Evolutionary conservation across 2,329 filamentous ascomycete genomes (phyloP), one percentile per base, ranked within the genome.

Genomic region (Penicillium sp.): DNA sequence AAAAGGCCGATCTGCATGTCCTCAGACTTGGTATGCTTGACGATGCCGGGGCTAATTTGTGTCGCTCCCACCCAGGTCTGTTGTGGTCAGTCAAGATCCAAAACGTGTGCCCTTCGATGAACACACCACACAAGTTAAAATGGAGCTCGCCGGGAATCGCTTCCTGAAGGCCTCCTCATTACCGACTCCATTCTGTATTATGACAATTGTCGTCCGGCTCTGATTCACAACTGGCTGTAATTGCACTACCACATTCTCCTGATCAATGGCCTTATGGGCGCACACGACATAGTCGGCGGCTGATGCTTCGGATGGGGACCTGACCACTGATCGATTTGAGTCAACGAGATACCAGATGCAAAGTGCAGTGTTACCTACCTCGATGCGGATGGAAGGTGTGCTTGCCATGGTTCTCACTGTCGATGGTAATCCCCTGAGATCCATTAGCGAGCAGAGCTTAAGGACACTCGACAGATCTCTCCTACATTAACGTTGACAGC

Each of bases 1-100:
- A 77, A 83, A 0, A 83, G 63, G 0, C 81, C 82, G 3, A 84
- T 76, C 50, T 84, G 77, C 64, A 80, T 78, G 54, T 81, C 73
- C 61, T 84, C 82, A 12, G 76, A 77, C 47, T 75, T 76, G 21
- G 70, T 79, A 57, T 84, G 82, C 8, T 68, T 64, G 23, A 83
- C 69, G 2, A 77, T 55, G 0, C 81, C 82, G 0, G 81, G 80
- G 7, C 70, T 63, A 2, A 68, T 67, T 57, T 85, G 82, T 0
- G 66, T 73, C 8, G 79, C 80, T 4, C 81, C 81, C 0, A 81
- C 77, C 81, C 68, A 70, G 4, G 67, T 66, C 68, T 70, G 18
- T 16, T 28, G 5, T 7, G 1, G 24, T 49, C 24, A 45, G 41
- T 34, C 5, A 21, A 4, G 41, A 18, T 42, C n/a, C 10, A 18